A percentile compares a stretch with the other conserved stretches of the same genome.
phyloP scores from a whole-genome alignment of 1,139 yeast genomes.

The Saccharomyces uvarum region DNA sequence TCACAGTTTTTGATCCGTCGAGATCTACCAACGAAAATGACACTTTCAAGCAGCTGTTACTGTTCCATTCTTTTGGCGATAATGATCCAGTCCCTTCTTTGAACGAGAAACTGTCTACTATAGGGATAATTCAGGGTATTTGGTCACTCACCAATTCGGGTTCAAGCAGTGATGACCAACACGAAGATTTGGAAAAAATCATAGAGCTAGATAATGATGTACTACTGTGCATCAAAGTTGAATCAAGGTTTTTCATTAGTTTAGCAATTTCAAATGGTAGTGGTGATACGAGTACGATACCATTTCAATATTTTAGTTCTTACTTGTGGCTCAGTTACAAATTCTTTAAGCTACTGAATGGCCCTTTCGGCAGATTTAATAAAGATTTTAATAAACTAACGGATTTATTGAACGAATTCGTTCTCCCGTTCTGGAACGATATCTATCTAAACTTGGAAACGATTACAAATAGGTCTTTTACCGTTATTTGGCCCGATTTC shows the following conservation, averaged over 20 bases:
- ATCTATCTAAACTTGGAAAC: conserved; percentile 22
- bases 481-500: conserved; percentile 18
- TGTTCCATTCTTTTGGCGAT: conserved; percentile 25
- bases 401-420: conserved; percentile 25
- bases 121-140: conserved; percentile 36
- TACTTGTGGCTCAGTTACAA: conserved; percentile 26
- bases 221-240: conserved; percentile 25
- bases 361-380: conserved; percentile 14
- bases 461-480: conserved; percentile 19
- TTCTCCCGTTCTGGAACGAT: conserved; percentile 28
- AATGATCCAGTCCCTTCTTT: conserved; percentile 11
- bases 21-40: conserved; percentile 20
- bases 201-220: conserved; percentile 28
- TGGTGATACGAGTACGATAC: conserved; percentile 8
- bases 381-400: conserved; percentile 16
- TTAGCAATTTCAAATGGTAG: conserved; percentile 10
- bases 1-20: conserved; percentile 26
- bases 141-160: conserved; percentile 26
- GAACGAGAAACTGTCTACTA: conserved; percentile 31
- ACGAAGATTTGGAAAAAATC: conserved; percentile 9
- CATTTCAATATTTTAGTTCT: conserved; percentile 17
- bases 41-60: conserved; percentile 20
- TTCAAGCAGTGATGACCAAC: conserved; percentile 9
- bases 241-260: conserved; percentile 19
- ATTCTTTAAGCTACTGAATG: conserved; percentile 23